A percentile compares a stretch with the other conserved stretches of the same genome.
Evolutionary conservation across 805 yeast genomes (phyloP).

Genomic region (Torulaspora gathmanii): DNA sequence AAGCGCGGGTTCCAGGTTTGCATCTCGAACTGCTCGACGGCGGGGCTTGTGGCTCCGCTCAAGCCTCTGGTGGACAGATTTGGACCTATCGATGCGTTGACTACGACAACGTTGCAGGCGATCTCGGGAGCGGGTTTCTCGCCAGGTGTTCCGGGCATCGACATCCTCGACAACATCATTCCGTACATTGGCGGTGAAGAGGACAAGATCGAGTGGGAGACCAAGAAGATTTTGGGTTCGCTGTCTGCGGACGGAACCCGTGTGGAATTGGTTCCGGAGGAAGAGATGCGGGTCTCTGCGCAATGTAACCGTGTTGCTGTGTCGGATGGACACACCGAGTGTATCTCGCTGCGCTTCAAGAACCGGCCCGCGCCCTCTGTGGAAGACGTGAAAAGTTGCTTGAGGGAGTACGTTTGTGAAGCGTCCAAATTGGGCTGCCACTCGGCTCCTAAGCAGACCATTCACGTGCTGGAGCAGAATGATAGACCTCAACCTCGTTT

Average conservation of each 20-base stretch:
- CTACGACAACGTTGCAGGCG: conserved; percentile 93
- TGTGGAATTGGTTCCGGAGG: conserved; percentile 55
- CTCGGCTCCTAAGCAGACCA: conserved; percentile 90
- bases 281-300: conserved; percentile 82
- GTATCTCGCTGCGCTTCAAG: conserved; percentile 80
- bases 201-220: conserved; percentile 98
- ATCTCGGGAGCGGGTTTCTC: conserved; percentile 98
- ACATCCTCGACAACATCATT: conserved; percentile 86
- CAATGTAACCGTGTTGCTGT: conserved; percentile 97
- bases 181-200: conserved; percentile 97
- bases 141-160: conserved; percentile 96
- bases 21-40: conserved; percentile 97
- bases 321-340: conserved; percentile 96
- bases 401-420: conserved; percentile 75
- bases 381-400: conserved; percentile 66
- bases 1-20: conserved; percentile 80
- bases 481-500: conserved; percentile 98
- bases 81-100: conserved; percentile 84
- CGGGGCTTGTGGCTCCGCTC: conserved; percentile 94
- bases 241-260: conserved; percentile 49
- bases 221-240: conserved; percentile 83
- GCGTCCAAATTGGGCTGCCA: conserved; percentile 74
- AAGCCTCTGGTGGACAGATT: conserved; percentile 86
- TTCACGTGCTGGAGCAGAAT: conserved; percentile 83
- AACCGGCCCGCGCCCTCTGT: conserved; percentile 79